These are phyloP conservation scores for Cyanidiococcus yangmingshanensis DNA, from an alignment of 23 red algal genomes.

Conservation along the genomic window DNA sequence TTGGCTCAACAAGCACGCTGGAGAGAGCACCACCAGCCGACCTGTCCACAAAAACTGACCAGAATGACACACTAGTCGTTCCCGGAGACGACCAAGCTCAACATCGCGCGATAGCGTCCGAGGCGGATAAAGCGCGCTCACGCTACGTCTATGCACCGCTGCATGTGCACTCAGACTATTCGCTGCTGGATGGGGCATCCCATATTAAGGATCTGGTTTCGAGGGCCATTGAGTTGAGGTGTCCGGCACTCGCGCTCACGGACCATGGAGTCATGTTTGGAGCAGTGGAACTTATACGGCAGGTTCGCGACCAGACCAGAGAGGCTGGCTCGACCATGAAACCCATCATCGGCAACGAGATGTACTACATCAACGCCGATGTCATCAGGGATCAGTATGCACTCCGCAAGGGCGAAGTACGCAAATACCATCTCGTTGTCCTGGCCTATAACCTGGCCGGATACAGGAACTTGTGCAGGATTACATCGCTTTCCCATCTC, in stretches of 20 bases:
- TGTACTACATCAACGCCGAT: conserved; percentile 67
- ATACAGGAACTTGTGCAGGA: conserved; percentile 65
- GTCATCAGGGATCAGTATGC: conserved; percentile 9
- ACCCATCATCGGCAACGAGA: conserved; percentile 96
- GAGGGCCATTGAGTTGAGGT: conserved; percentile 46
- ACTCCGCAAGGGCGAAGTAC: neutral
- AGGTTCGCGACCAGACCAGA: conserved; percentile 30
- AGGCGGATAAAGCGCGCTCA: too few relatives aligned
- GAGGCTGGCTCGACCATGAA: neutral
- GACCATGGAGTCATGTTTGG: conserved; percentile 90
- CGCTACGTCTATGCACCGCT: conserved; percentile 76
- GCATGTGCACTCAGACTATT: conserved; percentile 88
- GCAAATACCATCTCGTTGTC: conserved; percentile 71
- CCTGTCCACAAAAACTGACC: too few relatives aligned
- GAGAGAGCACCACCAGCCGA: too few relatives aligned
- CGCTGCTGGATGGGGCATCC: conserved; percentile 80
- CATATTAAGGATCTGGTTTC: conserved; percentile 60
- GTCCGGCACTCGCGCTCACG: conserved; percentile 76
- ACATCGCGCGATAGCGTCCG: too few relatives aligned
- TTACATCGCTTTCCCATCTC: conserved; percentile 71
- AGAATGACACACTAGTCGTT: too few relatives aligned
- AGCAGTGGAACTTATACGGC: conserved; percentile 54
- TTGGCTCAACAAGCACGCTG: too few relatives aligned
- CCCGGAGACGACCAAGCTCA: too few relatives aligned
- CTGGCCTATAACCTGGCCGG: conserved; percentile 76